Evolutionary conservation across 148 eudicot species (phyloP), one percentile per base, ranked within the genome.

Genomic region (Camellia lanceoleosa): DNA sequence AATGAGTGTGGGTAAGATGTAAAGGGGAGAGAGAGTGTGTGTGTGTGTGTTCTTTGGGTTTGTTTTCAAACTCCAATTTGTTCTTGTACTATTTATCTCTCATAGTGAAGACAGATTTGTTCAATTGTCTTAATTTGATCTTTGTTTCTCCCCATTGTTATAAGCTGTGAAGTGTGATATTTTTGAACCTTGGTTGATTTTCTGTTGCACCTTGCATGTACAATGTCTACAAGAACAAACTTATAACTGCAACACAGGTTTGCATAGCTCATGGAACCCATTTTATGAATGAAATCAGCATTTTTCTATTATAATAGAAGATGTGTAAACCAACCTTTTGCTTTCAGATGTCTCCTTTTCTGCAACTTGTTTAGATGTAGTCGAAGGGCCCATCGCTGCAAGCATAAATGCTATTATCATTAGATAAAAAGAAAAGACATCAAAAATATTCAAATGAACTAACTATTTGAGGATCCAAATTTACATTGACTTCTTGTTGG

Each of bases 321-420:
- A 59, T 52, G 42, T 79, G 30, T 41, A 19, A 46, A 78, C 73
- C 14, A 20, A 94, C 97, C 98, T 91, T 90, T 92, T 94, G 81
- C 84, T 89, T 81, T 86, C 90, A 52, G 84, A 86, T 43, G 74
- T 76, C 73, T 91, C 97, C 62, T 86, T 86, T 49, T 76, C 88
- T 42, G 63, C 81, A 77, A 70, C 80, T 54, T 82, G 86, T 30
- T 86, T 78, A 74, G 82, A 75, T 76, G 65, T 42, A 6, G 73
- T 70, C 60, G 84, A 78, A 70, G 82, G 69, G 56, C 84, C 88
- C 78, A 88, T 75, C 71, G 91, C 91, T 88, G 86, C 82, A 81
- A 74, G 70, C 56, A 42, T 52, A 66, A 14, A 74, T 52, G n/a
- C 51, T 0, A 51, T 8, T 4, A 2, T 14, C 19, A 67, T 52